A percentile compares a stretch with the other conserved stretches of the same genome.
These are phyloP conservation scores for Skeletonema marinoi DNA, from an alignment of 108 stramenopile species.

Conservation along the genomic window DNA sequence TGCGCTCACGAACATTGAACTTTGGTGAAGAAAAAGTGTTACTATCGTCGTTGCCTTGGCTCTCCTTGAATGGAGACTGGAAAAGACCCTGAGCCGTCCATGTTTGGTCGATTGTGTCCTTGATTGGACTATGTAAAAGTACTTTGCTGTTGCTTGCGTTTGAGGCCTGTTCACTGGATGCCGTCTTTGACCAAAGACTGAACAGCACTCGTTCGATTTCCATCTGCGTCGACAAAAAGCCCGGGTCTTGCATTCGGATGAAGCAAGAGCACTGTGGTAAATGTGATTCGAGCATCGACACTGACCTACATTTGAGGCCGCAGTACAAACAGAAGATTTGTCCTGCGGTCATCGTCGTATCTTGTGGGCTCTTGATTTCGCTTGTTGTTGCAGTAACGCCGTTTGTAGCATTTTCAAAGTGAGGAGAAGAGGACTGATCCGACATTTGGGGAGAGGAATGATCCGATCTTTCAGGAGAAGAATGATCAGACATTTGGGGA, in stretches of 20 bases:
- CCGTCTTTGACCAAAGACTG: slow-evolving; percentile 10
- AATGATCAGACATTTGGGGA: neutral
- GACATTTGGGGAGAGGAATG: neutral
- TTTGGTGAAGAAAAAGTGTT: neutral
- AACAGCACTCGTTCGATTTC: slow-evolving; percentile 19
- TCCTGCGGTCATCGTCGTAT: slow-evolving; percentile 2
- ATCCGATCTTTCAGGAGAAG: too few species aligned
- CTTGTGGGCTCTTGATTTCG: slow-evolving; percentile 32
- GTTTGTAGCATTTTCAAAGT: neutral
- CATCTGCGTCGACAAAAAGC: slow-evolving; percentile 9
- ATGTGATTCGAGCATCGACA: slow-evolving; percentile 10
- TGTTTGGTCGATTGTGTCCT: neutral
- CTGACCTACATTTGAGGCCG: slow-evolving; percentile 27
- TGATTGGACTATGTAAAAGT: neutral
- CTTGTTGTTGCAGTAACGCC: neutral
- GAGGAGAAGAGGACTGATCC: neutral
- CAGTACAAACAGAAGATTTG: slow-evolving; percentile 37
- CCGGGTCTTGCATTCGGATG: slow-evolving; percentile 13
- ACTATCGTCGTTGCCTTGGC: neutral
- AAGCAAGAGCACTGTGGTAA: slow-evolving; percentile 20
- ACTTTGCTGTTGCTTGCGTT: neutral
- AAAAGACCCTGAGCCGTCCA: neutral
- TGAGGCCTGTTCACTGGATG: neutral
- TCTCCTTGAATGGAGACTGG: neutral
- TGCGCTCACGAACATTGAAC: neutral